Evolutionary conservation across 106 monocot species (phyloP).

Genomic region (Xerophyta viscosa): DNA sequence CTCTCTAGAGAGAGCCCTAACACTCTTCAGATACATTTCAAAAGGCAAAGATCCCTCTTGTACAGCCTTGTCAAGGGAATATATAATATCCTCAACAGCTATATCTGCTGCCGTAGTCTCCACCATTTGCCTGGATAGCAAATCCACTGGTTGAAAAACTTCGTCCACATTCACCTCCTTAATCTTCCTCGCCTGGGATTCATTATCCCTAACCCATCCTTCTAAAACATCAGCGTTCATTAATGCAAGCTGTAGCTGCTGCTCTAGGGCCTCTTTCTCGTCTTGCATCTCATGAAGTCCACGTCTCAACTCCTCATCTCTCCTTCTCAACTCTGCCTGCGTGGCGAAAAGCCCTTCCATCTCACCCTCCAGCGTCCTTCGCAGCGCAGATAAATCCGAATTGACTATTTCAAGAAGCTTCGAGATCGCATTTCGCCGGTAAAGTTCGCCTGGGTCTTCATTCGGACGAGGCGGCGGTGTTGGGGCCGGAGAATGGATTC

Average conservation of each 20-base stretch:
- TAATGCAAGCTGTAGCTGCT: constrained; percentile 77
- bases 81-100: constrained; percentile 66
- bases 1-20: constrained; percentile 68
- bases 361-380: constrained; percentile 44
- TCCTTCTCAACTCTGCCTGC: constrained; percentile 47
- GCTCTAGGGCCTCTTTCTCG: constrained; percentile 86
- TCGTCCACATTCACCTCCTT: constrained; percentile 39
- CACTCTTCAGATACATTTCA: constrained; percentile 68
- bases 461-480: constrained; percentile 9
- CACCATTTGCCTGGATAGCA: constrained; percentile 62
- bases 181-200: constrained; percentile 11
- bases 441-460: constrained; percentile 51
- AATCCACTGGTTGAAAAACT: constrained; percentile 45
- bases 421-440: constrained; percentile 66
- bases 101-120: constrained; percentile 69
- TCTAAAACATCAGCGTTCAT: constrained; percentile 82
- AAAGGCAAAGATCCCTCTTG: constrained; percentile 60
- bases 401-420: constrained; percentile 58
- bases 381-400: constrained; percentile 24
- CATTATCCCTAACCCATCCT: constrained; percentile 72
- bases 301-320: constrained; percentile 39
- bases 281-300: constrained; percentile 64
- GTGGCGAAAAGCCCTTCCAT: constrained; percentile 52
- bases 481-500: too few relatives aligned
- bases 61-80: constrained; percentile 66